Evolutionary conservation across 73 alveolate species (phyloP).

Genomic region (Paramecium caudatum): DNA sequence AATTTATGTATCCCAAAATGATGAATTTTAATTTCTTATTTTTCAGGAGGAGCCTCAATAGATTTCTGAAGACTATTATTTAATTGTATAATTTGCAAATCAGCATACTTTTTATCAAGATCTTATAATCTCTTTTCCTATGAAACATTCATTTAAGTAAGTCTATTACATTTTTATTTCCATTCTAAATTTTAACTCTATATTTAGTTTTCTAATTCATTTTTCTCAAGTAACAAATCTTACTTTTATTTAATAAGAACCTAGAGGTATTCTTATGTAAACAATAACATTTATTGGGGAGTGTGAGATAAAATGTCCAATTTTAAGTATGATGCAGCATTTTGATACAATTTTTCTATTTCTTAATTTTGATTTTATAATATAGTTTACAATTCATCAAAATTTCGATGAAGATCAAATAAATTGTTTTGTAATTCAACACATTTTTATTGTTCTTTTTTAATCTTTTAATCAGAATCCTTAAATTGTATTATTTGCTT

Average conservation of each 20-base stretch:
- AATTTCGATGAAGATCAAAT: not conserved
- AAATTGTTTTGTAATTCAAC: not conserved
- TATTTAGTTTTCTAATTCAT: not conserved
- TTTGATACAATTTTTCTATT: not conserved
- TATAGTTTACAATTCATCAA: not conserved
- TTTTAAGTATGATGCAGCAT: not conserved
- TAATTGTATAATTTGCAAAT: not conserved
- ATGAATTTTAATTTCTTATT: not conserved
- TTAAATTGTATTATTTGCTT: not conserved
- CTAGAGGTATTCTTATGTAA: not conserved
- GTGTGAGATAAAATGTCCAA: not conserved
- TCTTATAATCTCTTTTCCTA: not conserved
- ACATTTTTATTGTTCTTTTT: not conserved
- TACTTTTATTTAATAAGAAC: not conserved
- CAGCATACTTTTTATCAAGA: not conserved
- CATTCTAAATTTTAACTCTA: not conserved
- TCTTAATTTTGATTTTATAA: not conserved
- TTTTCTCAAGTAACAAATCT: not conserved
- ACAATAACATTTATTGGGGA: not conserved
- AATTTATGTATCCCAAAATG: constrained; percentile 1
- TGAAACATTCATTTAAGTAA: not conserved
- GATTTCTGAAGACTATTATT: not conserved
- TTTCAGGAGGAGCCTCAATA: not conserved
- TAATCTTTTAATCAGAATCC: not conserved
- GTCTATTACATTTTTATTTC: not conserved